phyloP scores from a whole-genome alignment of 352 stramenopile genomes.

The Vaucheria bursata region DNA sequence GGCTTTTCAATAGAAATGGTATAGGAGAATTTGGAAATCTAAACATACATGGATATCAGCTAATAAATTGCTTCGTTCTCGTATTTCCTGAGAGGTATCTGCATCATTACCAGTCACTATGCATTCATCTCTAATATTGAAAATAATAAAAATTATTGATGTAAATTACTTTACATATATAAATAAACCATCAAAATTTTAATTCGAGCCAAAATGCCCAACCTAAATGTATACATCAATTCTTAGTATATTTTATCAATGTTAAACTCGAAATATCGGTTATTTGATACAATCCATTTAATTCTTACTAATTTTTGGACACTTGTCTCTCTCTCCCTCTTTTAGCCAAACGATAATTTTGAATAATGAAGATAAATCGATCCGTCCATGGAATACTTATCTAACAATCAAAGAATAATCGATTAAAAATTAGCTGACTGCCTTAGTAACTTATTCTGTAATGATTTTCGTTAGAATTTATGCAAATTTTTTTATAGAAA shows the following conservation, averaged over 20 bases:
- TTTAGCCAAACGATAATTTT: too few species aligned
- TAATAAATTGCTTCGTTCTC: not conserved
- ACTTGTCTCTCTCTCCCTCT: too few species aligned
- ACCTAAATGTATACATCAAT: not conserved
- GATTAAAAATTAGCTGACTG: too few species aligned
- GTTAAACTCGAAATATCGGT: not conserved
- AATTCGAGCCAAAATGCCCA: not conserved
- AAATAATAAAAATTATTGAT: not conserved
- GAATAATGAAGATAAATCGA: too few species aligned
- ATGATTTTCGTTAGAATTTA: too few species aligned
- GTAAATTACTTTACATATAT: not conserved
- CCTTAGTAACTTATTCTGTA: too few species aligned
- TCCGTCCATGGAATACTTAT: too few species aligned
- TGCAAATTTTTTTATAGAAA: too few species aligned
- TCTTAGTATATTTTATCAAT: not conserved
- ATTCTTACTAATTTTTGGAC: not conserved
- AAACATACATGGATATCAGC: not conserved
- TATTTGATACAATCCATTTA: not conserved
- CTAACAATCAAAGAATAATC: too few species aligned
- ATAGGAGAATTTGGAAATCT: not conserved
- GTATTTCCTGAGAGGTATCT: not conserved
- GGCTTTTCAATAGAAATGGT: not conserved
- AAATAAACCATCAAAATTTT: not conserved
- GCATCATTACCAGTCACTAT: not conserved
- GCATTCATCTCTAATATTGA: not conserved